phyloP scores from a whole-genome alignment of 1,284 basidiomycete species.

The Boletellus deceptivus region DNA sequence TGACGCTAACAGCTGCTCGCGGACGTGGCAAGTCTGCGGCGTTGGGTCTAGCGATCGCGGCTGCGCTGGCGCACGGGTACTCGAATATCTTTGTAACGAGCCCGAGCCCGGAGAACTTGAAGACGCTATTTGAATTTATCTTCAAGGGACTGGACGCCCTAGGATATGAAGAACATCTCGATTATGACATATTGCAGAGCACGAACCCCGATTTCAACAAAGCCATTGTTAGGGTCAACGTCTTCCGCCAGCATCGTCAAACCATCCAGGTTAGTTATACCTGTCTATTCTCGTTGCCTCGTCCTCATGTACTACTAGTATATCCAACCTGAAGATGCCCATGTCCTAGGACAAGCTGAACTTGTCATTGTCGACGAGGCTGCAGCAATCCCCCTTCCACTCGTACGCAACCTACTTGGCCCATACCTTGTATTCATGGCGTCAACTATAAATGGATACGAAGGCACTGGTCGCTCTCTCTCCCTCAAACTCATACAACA shows the following conservation, averaged over 20 bases:
- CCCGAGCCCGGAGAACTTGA: slow-evolving; percentile 96
- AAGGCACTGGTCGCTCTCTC: slow-evolving; percentile 96
- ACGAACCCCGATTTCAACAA: slow-evolving; percentile 95
- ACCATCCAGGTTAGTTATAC: slow-evolving; percentile 76
- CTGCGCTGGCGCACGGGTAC: slow-evolving; percentile 92
- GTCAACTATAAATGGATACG: slow-evolving; percentile 98
- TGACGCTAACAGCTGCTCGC: slow-evolving; percentile 91
- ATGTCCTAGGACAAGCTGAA: slow-evolving; percentile 97
- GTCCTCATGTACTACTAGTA: slow-evolving; percentile 53
- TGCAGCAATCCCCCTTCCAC: slow-evolving; percentile 94
- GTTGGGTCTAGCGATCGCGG: slow-evolving; percentile 90
- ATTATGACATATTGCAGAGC: slow-evolving; percentile 94
- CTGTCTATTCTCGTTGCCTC: neutral
- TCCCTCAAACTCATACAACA: slow-evolving; percentile 98
- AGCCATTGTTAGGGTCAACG: slow-evolving; percentile 93
- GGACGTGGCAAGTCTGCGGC: slow-evolving; percentile 98
- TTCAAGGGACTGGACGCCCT: slow-evolving; percentile 96
- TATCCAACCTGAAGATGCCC: slow-evolving; percentile 96
- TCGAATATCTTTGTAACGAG: slow-evolving; percentile 99
- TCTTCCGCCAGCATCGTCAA: slow-evolving; percentile 91
- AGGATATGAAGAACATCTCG: slow-evolving; percentile 96
- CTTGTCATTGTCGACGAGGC: slow-evolving; percentile 98
- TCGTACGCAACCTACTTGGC: slow-evolving; percentile 93
- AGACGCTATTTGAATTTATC: slow-evolving; percentile 97
- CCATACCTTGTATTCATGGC: slow-evolving; percentile 99